Conservation (phyloP, 2,329 filamentous ascomycete species). For the Scopulariopsis brevicaulis region DNA sequence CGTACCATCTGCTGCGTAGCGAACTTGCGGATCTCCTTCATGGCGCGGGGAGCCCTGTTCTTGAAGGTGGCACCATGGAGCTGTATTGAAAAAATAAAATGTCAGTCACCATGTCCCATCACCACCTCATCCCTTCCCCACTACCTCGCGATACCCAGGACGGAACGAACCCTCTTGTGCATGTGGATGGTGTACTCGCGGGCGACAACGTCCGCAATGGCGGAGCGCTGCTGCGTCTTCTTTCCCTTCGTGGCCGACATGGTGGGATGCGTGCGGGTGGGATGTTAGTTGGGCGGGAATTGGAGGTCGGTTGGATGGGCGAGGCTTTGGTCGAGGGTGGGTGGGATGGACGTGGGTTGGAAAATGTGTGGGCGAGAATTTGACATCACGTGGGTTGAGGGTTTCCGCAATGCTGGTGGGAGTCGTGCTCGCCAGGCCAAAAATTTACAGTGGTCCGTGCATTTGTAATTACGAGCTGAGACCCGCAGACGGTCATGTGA, state of each 20-base stretch:
- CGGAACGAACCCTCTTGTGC: constrained; percentile 68
- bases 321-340: neutral
- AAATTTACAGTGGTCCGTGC: neutral
- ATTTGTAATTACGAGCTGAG: neutral
- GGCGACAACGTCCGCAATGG: constrained; percentile 97
- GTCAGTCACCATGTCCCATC: neutral
- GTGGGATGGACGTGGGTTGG: constrained; percentile 5
- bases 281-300: constrained; percentile 5
- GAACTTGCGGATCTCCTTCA: constrained; percentile 99
- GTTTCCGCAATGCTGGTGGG: neutral
- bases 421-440: neutral
- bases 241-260: constrained; percentile 27
- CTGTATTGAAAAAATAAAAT: constrained; percentile 33
- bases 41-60: constrained; percentile 95
- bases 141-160: neutral
- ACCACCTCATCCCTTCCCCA: neutral
- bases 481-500: too few species aligned
- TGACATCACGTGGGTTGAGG: constrained; percentile 5
- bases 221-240: constrained; percentile 68
- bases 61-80: constrained; percentile 97
- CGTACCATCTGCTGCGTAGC: constrained; percentile 93
- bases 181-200: constrained; percentile 99
- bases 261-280: constrained; percentile 13
- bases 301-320: neutral
- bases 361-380: constrained; percentile 7